These are phyloP conservation scores for Epichloe baconii DNA, from an alignment of 2,329 filamentous ascomycete genomes.

Conservation along the genomic window DNA sequence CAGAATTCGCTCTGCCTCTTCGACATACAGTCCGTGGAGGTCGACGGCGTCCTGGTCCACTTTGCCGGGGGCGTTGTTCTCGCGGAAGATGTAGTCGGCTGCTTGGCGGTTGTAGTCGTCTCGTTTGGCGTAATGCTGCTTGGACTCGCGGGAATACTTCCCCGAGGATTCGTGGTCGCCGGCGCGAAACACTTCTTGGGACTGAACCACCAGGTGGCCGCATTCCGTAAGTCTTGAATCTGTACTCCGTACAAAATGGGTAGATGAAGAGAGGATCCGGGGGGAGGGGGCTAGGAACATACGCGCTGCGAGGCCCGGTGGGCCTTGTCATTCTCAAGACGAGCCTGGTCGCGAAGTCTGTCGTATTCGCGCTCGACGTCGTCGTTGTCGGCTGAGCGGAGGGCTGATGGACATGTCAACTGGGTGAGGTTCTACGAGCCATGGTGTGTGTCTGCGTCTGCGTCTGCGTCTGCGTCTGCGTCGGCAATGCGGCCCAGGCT, in stretches of 20 bases:
- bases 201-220: slow-evolving; percentile 24
- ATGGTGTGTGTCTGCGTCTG: not conserved
- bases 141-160: slow-evolving; percentile 71
- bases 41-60: slow-evolving; percentile 78
- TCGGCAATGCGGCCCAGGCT: not conserved
- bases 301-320: slow-evolving; percentile 64
- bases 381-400: slow-evolving; percentile 56
- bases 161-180: slow-evolving; percentile 81
- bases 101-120: slow-evolving; percentile 85
- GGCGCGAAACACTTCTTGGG: slow-evolving; percentile 65
- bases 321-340: slow-evolving; percentile 67
- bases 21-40: slow-evolving; percentile 85
- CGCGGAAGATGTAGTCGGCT: slow-evolving; percentile 86
- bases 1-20: slow-evolving; percentile 86
- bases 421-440: not conserved
- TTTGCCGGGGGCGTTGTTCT: slow-evolving; percentile 72
- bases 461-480: not conserved
- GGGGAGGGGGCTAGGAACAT: slow-evolving; percentile 14
- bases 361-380: slow-evolving; percentile 81
- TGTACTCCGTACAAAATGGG: not conserved
- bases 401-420: slow-evolving; percentile 36
- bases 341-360: slow-evolving; percentile 70
- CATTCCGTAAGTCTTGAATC: not conserved
- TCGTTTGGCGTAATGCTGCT: slow-evolving; percentile 71
- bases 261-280: not conserved